These are phyloP conservation scores for Fusarium albosuccineum DNA, from an alignment of 2,329 filamentous ascomycete species.

Conservation along the genomic window DNA sequence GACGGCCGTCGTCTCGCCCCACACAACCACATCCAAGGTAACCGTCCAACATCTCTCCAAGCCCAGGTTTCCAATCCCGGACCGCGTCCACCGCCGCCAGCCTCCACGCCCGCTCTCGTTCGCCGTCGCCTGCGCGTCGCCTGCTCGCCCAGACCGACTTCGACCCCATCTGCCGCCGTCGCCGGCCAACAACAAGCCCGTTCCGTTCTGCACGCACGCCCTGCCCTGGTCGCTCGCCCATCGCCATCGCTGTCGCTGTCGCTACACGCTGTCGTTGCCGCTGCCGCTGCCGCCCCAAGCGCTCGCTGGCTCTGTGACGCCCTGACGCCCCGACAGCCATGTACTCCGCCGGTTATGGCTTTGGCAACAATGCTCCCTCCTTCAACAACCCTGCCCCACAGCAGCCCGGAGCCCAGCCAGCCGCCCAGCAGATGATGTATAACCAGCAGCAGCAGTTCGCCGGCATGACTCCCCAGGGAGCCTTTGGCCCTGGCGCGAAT, in stretches of 20 bases:
- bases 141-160: constrained; percentile 25
- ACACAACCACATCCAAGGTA: constrained; percentile 40
- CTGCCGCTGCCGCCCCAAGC: constrained; percentile 39
- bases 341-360: constrained; percentile 69
- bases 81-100: constrained; percentile 43
- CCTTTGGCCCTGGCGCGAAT: constrained; percentile 64
- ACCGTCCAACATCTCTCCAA: constrained; percentile 32
- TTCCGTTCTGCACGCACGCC: constrained; percentile 25
- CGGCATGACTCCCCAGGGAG: constrained; percentile 64
- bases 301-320: constrained; percentile 11
- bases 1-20: constrained; percentile 36
- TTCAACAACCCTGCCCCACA: constrained; percentile 61
- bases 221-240: neutral
- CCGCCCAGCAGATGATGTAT: constrained; percentile 69
- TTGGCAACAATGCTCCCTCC: constrained; percentile 64
- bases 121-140: constrained; percentile 34
- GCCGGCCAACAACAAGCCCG: constrained; percentile 39
- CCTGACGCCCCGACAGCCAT: constrained; percentile 51
- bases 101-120: constrained; percentile 35
- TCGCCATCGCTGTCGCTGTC: neutral
- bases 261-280: constrained; percentile 31
- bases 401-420: constrained; percentile 55
- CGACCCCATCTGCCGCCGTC: constrained; percentile 27
- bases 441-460: constrained; percentile 68
- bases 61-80: constrained; percentile 45